These are phyloP conservation scores for Laguncularia racemosa DNA, from an alignment of 345 rosid genomes.

Conservation along the genomic window DNA sequence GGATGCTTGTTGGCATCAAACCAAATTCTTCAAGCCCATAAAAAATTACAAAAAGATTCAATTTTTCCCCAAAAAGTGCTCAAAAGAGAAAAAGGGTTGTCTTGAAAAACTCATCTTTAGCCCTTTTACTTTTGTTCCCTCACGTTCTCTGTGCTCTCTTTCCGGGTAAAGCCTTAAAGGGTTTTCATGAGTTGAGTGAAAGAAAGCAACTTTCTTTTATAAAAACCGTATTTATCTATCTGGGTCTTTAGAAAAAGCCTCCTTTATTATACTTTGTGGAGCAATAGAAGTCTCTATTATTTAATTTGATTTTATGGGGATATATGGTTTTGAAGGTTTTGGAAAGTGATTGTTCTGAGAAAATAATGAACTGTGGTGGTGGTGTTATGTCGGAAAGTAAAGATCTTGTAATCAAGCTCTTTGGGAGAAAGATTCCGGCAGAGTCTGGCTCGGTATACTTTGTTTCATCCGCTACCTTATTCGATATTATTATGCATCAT, in stretches of 20 bases:
- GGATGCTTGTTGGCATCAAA: constrained; percentile 33
- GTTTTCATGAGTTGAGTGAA: constrained; percentile 2
- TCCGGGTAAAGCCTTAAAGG: constrained; percentile 6
- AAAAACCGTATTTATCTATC: constrained; percentile 10
- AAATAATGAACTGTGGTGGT: constrained; percentile 15
- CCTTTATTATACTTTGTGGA: constrained; percentile 8
- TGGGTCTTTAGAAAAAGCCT: constrained; percentile 11
- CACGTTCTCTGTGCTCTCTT: constrained; percentile 46
- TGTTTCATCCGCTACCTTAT: not conserved
- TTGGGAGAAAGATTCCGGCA: constrained; percentile 59
- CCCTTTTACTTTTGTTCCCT: constrained; percentile 24
- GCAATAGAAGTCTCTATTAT: no score
- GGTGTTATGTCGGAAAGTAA: constrained; percentile 18
- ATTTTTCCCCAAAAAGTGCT: not conserved
- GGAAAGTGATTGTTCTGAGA: constrained; percentile 1
- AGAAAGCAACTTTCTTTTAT: no score
- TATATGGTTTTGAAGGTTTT: constrained; percentile 16
- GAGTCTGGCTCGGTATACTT: constrained; percentile 3
- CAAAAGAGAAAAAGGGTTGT: constrained; percentile 1
- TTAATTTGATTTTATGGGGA: constrained; percentile 16
- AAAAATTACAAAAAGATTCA: no score
- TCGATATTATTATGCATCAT: constrained; percentile 1
- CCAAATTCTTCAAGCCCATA: not conserved
- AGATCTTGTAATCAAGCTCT: constrained; percentile 65
- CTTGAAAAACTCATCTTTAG: constrained; percentile 4